Conservation (phyloP, 345 rosid species). For the Leavenworthia alabamica region DNA sequence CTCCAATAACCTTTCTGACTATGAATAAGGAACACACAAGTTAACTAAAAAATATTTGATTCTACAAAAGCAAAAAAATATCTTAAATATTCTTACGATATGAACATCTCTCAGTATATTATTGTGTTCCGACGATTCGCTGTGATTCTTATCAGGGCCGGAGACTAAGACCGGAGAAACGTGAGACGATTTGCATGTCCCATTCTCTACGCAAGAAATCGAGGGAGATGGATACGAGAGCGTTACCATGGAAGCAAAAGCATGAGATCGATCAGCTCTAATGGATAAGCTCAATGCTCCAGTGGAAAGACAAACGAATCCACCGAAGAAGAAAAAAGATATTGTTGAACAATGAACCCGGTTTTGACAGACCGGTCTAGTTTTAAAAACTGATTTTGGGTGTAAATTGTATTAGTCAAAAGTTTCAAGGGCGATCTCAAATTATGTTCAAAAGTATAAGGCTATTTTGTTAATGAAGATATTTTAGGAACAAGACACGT, state of each 20-base stretch:
- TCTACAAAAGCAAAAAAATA: not conserved
- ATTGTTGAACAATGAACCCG: not conserved
- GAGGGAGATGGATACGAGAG: constrained; percentile 56
- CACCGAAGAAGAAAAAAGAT: not conserved
- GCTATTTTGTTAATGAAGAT: not conserved
- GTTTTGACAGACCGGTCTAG: constrained; percentile 4
- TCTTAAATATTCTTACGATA: constrained; percentile 44
- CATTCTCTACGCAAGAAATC: constrained; percentile 48
- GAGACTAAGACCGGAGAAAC: constrained; percentile 42
- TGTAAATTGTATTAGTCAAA: not conserved
- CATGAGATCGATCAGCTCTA: not conserved
- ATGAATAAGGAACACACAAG: constrained; percentile 3
- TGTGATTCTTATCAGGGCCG: constrained; percentile 29
- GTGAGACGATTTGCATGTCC: constrained; percentile 33
- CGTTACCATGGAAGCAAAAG: constrained; percentile 40
- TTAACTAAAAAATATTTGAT: not conserved
- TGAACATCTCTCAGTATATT: constrained; percentile 57
- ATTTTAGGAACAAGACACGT: not conserved
- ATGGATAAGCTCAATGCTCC: constrained; percentile 8
- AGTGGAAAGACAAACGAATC: constrained; percentile 9
- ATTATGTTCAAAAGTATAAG: not conserved
- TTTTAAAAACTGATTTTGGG: not conserved
- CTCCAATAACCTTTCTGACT: constrained; percentile 70
- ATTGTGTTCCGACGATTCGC: constrained; percentile 28
- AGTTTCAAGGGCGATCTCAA: not conserved